A percentile compares a stretch with the other conserved stretches of the same genome.
Evolutionary conservation across 345 rosid genomes (phyloP).

Genomic region (Pugionium dolabratum): DNA sequence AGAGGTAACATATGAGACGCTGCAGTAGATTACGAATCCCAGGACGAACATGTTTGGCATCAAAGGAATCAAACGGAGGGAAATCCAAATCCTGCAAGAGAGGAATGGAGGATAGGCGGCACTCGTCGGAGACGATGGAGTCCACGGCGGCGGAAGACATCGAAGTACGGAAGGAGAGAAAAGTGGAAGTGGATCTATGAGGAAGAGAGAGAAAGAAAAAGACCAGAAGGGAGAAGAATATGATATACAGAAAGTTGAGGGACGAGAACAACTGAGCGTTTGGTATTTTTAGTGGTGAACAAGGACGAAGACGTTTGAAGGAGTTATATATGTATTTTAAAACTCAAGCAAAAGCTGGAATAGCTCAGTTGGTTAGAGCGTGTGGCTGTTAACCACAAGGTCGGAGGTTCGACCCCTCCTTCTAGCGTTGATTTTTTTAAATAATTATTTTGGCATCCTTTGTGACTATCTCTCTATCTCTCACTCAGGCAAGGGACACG

Average conservation of each 20-base stretch:
- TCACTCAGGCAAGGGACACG: too few relatives aligned
- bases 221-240: conserved; percentile 61
- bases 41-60: conserved; percentile 67
- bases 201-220: conserved; percentile 50
- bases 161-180: conserved; percentile 23
- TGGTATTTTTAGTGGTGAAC: conserved; percentile 12
- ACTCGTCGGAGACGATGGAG: conserved; percentile 7
- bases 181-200: conserved; percentile 36
- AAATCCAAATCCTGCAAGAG: conserved; percentile 67
- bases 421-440: conserved; percentile 40
- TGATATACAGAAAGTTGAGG: conserved; percentile 42
- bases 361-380: conserved; percentile 95
- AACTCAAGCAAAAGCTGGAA: conserved; percentile 44
- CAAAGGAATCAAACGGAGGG: conserved; percentile 71
- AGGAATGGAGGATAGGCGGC: conserved; percentile 48
- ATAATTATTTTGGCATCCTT: not conserved
- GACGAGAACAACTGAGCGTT: conserved; percentile 36
- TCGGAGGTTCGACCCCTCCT: conserved; percentile 86
- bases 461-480: too few relatives aligned
- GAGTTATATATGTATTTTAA: too few relatives aligned
- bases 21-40: conserved; percentile 67
- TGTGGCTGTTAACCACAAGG: conserved; percentile 96
- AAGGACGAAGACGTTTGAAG: conserved; percentile 31
- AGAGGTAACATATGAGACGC: conserved; percentile 48
- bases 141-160: conserved; percentile 44